Evolutionary conservation across 2,329 filamentous ascomycete species (phyloP).

Genomic region (Ophiocordyceps unilateralis): DNA sequence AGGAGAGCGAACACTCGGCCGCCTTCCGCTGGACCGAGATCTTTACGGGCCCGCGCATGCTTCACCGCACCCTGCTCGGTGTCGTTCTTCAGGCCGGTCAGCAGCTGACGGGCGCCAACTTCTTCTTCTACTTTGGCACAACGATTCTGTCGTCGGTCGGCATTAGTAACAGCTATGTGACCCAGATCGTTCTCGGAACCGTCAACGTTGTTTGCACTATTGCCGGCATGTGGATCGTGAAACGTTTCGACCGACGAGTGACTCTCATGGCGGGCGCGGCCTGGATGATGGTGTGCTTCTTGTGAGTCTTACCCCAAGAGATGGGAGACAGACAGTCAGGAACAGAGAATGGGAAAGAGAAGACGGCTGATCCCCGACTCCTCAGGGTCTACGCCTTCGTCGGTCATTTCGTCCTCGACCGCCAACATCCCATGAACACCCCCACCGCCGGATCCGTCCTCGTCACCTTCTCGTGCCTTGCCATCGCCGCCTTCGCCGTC

Average conservation of each 20-base stretch:
- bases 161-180: slow-evolving; percentile 46
- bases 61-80: slow-evolving; percentile 45
- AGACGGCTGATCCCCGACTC: too few relatives aligned
- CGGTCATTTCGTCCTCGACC: slow-evolving; percentile 26
- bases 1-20: slow-evolving; percentile 25
- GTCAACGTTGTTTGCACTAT: slow-evolving; percentile 54
- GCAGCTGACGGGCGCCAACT: slow-evolving; percentile 52
- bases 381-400: slow-evolving; percentile 28
- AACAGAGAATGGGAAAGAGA: too few relatives aligned
- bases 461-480: slow-evolving; percentile 52
- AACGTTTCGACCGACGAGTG: slow-evolving; percentile 45
- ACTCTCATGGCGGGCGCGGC: slow-evolving; percentile 45
- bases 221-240: slow-evolving; percentile 45
- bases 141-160: slow-evolving; percentile 51
- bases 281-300: slow-evolving; percentile 39
- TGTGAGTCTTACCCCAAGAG: too few relatives aligned
- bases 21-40: slow-evolving; percentile 38
- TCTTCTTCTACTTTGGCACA: slow-evolving; percentile 50
- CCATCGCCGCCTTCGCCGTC: slow-evolving; percentile 49
- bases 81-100: slow-evolving; percentile 47
- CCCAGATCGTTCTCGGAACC: slow-evolving; percentile 48
- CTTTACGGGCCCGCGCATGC: slow-evolving; percentile 50
- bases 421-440: slow-evolving; percentile 22
- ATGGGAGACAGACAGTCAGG: too few relatives aligned
- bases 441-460: slow-evolving; percentile 38